Percentiles rank a stretch among this genome's conserved stretches.
Conservation (phyloP, 345 rosid genomes). For the Geranium brycei region DNA sequence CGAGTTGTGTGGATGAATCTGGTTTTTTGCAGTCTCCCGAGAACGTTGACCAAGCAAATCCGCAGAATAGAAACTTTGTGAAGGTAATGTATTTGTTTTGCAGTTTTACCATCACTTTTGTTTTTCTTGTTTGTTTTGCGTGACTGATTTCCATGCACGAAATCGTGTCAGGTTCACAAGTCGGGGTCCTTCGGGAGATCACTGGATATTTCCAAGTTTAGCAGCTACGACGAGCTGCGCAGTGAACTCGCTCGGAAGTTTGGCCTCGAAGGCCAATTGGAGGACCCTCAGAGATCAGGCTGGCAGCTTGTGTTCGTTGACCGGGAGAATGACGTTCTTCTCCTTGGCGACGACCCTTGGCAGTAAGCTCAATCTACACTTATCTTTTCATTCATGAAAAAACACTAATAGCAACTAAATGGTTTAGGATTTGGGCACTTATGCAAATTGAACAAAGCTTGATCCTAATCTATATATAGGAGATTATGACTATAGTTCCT, state of each 20-base stretch:
- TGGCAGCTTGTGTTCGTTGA: constrained; percentile 51
- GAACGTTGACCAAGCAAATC: constrained; percentile 35
- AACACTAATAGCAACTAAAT: no score
- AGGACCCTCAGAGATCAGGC: constrained; percentile 48
- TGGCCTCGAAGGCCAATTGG: constrained; percentile 45
- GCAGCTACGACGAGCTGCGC: constrained; percentile 39
- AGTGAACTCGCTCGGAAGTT: constrained; percentile 33
- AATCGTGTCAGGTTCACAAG: constrained; percentile 21
- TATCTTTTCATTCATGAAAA: background rate
- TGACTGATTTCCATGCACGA: background rate
- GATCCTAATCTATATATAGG: no score
- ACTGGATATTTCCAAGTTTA: constrained; percentile 35
- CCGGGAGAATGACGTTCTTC: constrained; percentile 45
- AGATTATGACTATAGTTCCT: no score
- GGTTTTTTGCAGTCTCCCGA: constrained; percentile 43
- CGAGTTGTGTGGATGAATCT: constrained; percentile 41
- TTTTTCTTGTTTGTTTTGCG: background rate
- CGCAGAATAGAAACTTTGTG: constrained; percentile 33
- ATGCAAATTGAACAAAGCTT: no score
- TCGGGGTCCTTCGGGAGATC: constrained; percentile 37
- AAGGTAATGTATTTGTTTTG: constrained; percentile 15
- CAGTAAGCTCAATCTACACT: constrained; percentile 20
- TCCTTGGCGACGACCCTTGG: constrained; percentile 44
- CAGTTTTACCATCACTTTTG: background rate
- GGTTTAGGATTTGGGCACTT: background rate